Percentiles rank a stretch among this genome's conserved stretches.
phyloP scores from a whole-genome alignment of 345 rosid genomes.

The Limnanthes douglasii region DNA sequence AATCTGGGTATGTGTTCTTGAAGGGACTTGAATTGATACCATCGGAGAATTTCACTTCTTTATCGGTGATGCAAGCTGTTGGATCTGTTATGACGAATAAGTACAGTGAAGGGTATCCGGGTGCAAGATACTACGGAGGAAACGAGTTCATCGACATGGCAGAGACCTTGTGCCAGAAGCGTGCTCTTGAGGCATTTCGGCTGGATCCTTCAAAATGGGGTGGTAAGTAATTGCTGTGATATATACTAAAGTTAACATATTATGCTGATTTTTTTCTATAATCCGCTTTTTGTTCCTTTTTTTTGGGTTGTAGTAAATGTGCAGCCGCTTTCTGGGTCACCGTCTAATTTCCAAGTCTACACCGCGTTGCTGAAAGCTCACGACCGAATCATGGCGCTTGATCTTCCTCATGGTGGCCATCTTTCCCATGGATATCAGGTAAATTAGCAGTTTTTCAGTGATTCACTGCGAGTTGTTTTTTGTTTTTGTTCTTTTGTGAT shows the following conservation, averaged over 20 bases:
- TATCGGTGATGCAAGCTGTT: conserved; percentile 98
- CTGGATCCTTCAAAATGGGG: conserved; percentile 99
- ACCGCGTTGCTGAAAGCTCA: conserved; percentile 91
- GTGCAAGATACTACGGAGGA: conserved; percentile 99
- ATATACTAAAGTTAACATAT: neutral
- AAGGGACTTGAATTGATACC: conserved; percentile 98
- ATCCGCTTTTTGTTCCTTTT: conserved; percentile 4
- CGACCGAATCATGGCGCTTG: conserved; percentile 99
- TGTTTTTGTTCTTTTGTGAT: conserved; percentile 6
- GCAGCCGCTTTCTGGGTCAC: conserved; percentile 95
- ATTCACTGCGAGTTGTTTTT: conserved; percentile 5
- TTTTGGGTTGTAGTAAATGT: conserved; percentile 62
- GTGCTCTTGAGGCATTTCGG: conserved; percentile 87
- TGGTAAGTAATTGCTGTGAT: conserved; percentile 26
- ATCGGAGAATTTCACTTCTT: conserved; percentile 97
- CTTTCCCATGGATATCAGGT: conserved; percentile 99
- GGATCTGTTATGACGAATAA: conserved; percentile 99
- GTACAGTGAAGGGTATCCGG: conserved; percentile 99
- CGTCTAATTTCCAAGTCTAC: conserved; percentile 90
- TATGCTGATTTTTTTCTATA: neutral
- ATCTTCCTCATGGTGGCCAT: conserved; percentile 99
- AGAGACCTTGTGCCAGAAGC: conserved; percentile 85
- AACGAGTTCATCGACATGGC: conserved; percentile 99
- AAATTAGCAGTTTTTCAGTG: conserved; percentile 4
- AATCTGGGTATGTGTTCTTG: conserved; percentile 13